Evolutionary conservation across 2,329 filamentous ascomycete genomes (phyloP).

Genomic region (Lasiodiplodia citricola): DNA sequence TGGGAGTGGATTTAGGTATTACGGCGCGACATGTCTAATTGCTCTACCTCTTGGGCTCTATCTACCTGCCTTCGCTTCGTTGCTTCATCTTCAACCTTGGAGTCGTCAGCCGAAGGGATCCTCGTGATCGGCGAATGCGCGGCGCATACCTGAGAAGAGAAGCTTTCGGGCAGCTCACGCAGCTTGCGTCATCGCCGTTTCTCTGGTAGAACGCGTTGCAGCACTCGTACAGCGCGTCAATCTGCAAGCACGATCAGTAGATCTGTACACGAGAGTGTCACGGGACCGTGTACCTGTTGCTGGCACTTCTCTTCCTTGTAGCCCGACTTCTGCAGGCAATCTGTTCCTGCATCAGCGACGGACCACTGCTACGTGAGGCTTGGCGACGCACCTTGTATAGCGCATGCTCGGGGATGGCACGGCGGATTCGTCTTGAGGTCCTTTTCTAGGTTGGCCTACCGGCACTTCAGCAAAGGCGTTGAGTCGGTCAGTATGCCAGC

Average conservation of each 20-base stretch:
- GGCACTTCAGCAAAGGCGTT: not conserved
- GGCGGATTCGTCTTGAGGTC: conserved; percentile 77
- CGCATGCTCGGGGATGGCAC: conserved; percentile 87
- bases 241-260: conserved; percentile 50
- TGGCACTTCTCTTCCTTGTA: conserved; percentile 88
- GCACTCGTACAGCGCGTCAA: conserved; percentile 91
- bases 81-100: conserved; percentile 80
- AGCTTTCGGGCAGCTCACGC: conserved; percentile 85
- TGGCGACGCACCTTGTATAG: conserved; percentile 75
- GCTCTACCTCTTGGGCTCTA: conserved; percentile 17
- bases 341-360: conserved; percentile 51
- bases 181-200: conserved; percentile 76
- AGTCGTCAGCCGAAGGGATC: conserved; percentile 28
- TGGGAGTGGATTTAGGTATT: conserved; percentile 48
- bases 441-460: conserved; percentile 61
- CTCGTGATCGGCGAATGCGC: not conserved
- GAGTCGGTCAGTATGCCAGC: conserved; percentile 11
- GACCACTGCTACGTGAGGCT: not conserved
- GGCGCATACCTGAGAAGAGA: conserved; percentile 65
- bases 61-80: conserved; percentile 53
- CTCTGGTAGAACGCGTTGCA: conserved; percentile 86
- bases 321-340: conserved; percentile 81
- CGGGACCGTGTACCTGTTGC: conserved; percentile 48
- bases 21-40: conserved; percentile 46
- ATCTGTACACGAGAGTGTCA: not conserved